Evolutionary conservation across 2,329 filamentous ascomycete species (phyloP).

Genomic region (Trichoderma afroharzianum): DNA sequence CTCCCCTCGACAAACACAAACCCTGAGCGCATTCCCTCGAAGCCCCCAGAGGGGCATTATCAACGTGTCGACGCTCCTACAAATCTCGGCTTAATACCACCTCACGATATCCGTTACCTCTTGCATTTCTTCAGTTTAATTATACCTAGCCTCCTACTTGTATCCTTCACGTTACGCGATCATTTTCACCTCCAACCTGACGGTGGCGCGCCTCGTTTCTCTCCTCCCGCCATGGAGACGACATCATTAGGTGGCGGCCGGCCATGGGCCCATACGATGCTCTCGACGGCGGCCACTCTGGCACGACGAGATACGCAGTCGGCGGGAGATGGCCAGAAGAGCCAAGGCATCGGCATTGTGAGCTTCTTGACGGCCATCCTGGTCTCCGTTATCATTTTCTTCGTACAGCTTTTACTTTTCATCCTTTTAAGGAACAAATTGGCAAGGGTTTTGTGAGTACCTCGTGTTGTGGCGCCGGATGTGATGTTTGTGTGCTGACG

Average conservation of each 20-base stretch:
- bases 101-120: not conserved
- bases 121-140: not conserved
- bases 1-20: not conserved
- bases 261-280: not conserved
- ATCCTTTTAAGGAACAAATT: slow-evolving; percentile 73
- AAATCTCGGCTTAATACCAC: not conserved
- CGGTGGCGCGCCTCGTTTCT: not conserved
- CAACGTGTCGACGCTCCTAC: not conserved
- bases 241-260: not conserved
- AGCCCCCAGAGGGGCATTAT: not conserved
- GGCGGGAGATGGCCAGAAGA: slow-evolving; percentile 12
- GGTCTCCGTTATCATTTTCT: slow-evolving; percentile 60
- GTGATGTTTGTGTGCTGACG: not conserved
- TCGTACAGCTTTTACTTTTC: slow-evolving; percentile 66
- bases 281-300: slow-evolving; percentile 5
- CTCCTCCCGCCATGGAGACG: slow-evolving; percentile 5
- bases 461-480: not conserved
- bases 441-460: slow-evolving; percentile 72
- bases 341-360: slow-evolving; percentile 37
- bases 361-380: slow-evolving; percentile 62
- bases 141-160: not conserved
- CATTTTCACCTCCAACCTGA: not conserved
- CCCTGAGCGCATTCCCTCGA: not conserved
- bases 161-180: not conserved
- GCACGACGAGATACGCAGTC: not conserved